Percentiles rank a stretch among this genome's conserved stretches.
Evolutionary conservation across 352 stramenopile species (phyloP).

Genomic region (Phytophthora aleatoria): DNA sequence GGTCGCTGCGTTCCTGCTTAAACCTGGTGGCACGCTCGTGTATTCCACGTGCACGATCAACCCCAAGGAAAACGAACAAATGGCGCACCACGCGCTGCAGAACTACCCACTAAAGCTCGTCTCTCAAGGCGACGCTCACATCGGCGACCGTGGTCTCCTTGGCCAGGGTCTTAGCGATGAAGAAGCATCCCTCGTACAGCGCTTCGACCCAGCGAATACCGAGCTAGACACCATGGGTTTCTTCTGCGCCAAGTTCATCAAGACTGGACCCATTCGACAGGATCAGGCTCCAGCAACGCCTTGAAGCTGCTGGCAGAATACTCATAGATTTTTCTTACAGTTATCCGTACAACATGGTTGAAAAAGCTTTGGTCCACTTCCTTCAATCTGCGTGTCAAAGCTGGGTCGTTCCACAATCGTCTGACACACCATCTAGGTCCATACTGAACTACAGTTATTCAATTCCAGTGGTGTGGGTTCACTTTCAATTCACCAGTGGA

Average conservation of each 20-base stretch:
- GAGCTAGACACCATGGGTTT: constrained; percentile 93
- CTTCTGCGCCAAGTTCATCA: constrained; percentile 94
- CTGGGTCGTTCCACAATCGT: not conserved
- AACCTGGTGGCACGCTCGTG: constrained; percentile 90
- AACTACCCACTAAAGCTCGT: constrained; percentile 88
- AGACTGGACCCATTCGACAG: constrained; percentile 64
- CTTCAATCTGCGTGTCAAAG: not conserved
- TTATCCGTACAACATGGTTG: no score
- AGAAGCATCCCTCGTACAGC: constrained; percentile 78
- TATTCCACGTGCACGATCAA: constrained; percentile 97
- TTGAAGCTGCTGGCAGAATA: constrained; percentile 1
- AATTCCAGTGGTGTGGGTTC: constrained; percentile 23
- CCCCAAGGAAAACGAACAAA: constrained; percentile 92
- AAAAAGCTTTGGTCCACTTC: not conserved
- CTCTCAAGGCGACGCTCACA: constrained; percentile 47
- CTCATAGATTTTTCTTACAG: not conserved
- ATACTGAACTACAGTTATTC: constrained; percentile 18
- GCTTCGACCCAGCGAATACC: constrained; percentile 87
- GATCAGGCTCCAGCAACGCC: not conserved
- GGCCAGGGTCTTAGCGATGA: constrained; percentile 76
- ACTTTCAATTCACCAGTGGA: constrained; percentile 3
- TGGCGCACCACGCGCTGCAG: constrained; percentile 90
- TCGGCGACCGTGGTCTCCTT: constrained; percentile 72
- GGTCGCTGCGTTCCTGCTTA: constrained; percentile 89
- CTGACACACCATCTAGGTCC: not conserved